Conservation (phyloP, 352 stramenopile species). For the Phytophthora agathidicida region DNA sequence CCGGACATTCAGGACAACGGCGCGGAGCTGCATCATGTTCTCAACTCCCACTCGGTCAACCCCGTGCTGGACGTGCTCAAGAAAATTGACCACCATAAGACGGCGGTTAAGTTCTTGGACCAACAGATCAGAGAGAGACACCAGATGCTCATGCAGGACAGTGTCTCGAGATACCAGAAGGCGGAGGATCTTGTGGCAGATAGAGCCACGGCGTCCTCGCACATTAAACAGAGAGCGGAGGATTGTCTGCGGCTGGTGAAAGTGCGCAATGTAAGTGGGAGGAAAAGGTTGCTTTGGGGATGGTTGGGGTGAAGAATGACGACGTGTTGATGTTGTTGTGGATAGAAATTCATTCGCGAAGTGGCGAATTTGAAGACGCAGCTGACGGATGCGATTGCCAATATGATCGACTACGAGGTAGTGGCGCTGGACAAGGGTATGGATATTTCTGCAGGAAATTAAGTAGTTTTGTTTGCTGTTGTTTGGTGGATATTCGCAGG, state of each 20-base stretch:
- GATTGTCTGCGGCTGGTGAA: constrained; percentile 75
- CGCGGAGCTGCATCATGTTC: constrained; percentile 43
- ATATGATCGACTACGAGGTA: constrained; percentile 75
- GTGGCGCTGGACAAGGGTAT: neutral
- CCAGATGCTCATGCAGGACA: constrained; percentile 60
- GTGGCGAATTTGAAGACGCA: constrained; percentile 58
- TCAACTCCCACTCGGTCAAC: constrained; percentile 80
- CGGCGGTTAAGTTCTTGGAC: constrained; percentile 68
- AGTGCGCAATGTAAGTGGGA: constrained; percentile 76
- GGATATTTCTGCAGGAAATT: neutral
- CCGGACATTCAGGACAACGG: constrained; percentile 37
- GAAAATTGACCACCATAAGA: constrained; percentile 82
- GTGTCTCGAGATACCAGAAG: constrained; percentile 51
- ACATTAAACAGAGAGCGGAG: constrained; percentile 63
- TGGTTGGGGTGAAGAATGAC: neutral
- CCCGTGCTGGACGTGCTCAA: constrained; percentile 79
- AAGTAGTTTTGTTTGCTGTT: neutral
- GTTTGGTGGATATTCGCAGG: constrained; percentile 33
- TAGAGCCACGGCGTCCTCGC: constrained; percentile 44
- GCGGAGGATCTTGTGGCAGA: constrained; percentile 61
- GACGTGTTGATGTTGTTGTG: constrained; percentile 14
- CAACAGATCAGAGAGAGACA: constrained; percentile 62
- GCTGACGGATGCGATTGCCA: constrained; percentile 51
- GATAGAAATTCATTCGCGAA: constrained; percentile 72
- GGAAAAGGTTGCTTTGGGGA: neutral